Evolutionary conservation across 2,329 filamentous ascomycete genomes (phyloP).

Genomic region (Neobulgaria alba): DNA sequence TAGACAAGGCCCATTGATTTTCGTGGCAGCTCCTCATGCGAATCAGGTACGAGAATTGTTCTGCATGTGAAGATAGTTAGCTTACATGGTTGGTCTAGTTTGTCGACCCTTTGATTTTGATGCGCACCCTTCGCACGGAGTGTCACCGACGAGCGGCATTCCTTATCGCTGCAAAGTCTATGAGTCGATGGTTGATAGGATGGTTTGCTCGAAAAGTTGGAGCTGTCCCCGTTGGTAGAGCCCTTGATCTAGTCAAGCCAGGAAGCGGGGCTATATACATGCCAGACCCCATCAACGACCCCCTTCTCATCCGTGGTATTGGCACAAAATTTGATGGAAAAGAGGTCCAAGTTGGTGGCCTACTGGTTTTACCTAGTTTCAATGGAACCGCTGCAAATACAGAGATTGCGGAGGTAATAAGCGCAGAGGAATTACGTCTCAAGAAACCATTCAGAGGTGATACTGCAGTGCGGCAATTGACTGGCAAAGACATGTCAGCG

Average conservation of each 20-base stretch:
- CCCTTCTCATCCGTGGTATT: conserved; percentile 64
- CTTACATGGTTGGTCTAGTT: conserved; percentile 49
- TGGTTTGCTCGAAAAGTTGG: conserved; percentile 77
- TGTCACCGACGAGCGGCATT: conserved; percentile 83
- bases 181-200: conserved; percentile 82
- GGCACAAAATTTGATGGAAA: conserved; percentile 58
- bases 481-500: conserved; percentile 68
- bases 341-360: conserved; percentile 67
- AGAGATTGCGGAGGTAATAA: conserved; percentile 73
- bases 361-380: conserved; percentile 77
- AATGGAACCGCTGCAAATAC: conserved; percentile 66
- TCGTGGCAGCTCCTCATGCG: conserved; percentile 90
- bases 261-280: conserved; percentile 77
- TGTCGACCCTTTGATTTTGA: conserved; percentile 87
- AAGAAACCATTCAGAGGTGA: conserved; percentile 81
- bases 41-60: conserved; percentile 66
- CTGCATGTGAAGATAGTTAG: background rate
- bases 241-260: conserved; percentile 79
- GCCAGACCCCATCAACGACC: conserved; percentile 77
- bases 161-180: conserved; percentile 91
- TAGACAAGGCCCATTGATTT: conserved; percentile 77
- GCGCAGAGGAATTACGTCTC: conserved; percentile 71
- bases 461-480: conserved; percentile 70
- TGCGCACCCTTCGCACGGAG: conserved; percentile 79
- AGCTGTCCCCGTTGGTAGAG: conserved; percentile 85